Evolutionary conservation across 2,329 filamentous ascomycete species (phyloP), one percentile per base, ranked within the genome.

Genomic region (Monilinia fructigena): DNA sequence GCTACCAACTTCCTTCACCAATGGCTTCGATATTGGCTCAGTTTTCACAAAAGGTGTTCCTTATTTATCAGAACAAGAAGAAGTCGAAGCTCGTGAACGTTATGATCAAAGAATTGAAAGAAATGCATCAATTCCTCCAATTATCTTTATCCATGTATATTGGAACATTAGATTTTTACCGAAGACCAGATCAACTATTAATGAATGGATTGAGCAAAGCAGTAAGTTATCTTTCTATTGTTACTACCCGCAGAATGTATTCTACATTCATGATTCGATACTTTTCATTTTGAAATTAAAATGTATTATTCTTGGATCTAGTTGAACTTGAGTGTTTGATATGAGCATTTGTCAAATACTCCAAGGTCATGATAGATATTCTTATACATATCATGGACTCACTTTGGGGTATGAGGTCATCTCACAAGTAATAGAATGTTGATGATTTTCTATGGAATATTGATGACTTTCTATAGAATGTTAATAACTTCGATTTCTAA

Each of bases 51-150:
- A 79, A 35, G 88, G 88, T 8, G 82, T 90, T 12, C 81, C 82
- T 7, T 90, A 90, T 73, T 77, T 90, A 7, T 89, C 86, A 2
- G 80, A 84, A 47, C 78, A 82, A 35, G 88, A 90, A 72, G 83
- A 86, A 61, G 72, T 76, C 16, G 72, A 77, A 11, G 82, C 83
- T 4, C 76, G 79, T 72, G 74, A 77, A 68, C 72, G 77, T 63
- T 72, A 75, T 73, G 67, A 74, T 67, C 56, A 71, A 38, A 70
- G 68, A 40, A 71, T 65, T 59, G 72, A 75, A 45, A 74, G 68
- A 69, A 70, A 66, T 20, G 65, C 69, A 2, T 69, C 66, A 5
- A 74, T 73, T 38, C 68, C 70, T n/a, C 68, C 73, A 66, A 58
- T 76, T n/a, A n/a, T 70, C 2, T 67, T 75, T 64, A 67, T 14